Conservation (phyloP, 2,329 filamentous ascomycete species). For the Ambrosiella cleistominuta region DNA sequence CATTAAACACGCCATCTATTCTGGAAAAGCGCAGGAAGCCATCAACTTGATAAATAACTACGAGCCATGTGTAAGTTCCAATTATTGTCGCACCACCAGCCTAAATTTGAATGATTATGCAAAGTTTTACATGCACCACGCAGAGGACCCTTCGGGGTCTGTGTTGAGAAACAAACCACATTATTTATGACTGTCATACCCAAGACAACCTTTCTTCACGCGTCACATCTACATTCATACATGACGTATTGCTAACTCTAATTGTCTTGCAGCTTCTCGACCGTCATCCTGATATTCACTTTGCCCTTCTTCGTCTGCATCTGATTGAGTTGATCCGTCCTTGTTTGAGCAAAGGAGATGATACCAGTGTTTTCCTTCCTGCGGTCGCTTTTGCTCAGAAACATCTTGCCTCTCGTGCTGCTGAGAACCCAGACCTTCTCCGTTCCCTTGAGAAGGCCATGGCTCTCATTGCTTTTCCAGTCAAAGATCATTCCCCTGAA, state of each 20-base stretch:
- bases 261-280: conserved; percentile 56
- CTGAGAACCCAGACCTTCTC: conserved; percentile 64
- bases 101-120: conserved; percentile 67
- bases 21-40: conserved; percentile 68
- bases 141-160: conserved; percentile 58
- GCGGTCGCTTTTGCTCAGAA: conserved; percentile 76
- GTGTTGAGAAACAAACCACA: conserved; percentile 75
- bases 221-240: background rate
- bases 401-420: conserved; percentile 72
- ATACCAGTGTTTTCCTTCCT: conserved; percentile 42
- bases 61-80: conserved; percentile 62
- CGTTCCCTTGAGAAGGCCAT: conserved; percentile 84
- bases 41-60: conserved; percentile 79
- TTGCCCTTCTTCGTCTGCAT: conserved; percentile 75
- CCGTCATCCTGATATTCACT: conserved; percentile 65
- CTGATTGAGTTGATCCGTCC: conserved; percentile 80
- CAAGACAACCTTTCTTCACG: too few relatives aligned
- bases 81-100: background rate
- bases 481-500: conserved; percentile 60
- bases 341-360: conserved; percentile 49
- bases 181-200: conserved; percentile 24
- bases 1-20: conserved; percentile 72
- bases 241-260: conserved; percentile 3
- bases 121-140: conserved; percentile 98
- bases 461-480: conserved; percentile 73